Base-by-base conservation (phyloP, 306 rosid species). In the Acacia acuminata region DNA sequence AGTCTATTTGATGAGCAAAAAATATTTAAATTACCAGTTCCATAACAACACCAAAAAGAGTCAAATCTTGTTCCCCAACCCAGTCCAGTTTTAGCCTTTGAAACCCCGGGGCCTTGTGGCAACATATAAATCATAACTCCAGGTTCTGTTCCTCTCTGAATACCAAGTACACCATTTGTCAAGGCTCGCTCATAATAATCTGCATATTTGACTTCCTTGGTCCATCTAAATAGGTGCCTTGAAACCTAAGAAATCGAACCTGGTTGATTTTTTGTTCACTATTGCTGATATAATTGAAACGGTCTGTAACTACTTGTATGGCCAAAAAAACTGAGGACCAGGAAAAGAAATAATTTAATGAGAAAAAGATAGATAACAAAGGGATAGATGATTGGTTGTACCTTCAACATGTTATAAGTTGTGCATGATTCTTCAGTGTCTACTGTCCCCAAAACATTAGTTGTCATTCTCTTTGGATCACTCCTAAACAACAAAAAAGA, bases 391-490 rank as follows among this genome's bases (percentile, higher is more conserved):
- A 75, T 32, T 12, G 3, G 53, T 10, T 14, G 77, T 79, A 91
- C 93, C 88, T 91, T 91, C 61, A 91, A 84, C 94, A 89, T 91
- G 87, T 89, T 91, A 84, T 91, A 91, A 73, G 93, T 91, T 27
- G 91, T 77, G 61, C 93, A 91, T 3, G 93, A 84, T 70, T 91
- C 94, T 88, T 91, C 93, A 61, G 82, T 91, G 77, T 91, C 94
- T 40, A 88, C 55, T 17, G 90, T 63, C 12, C 30, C 20, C 30
- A 91, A 72, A 13, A 58, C 24, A 38, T 82, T 58, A 77, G 43
- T 51, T 19, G 90, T 93, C 77, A 91, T 67, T 76, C 93, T 85
- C 78, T 86, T 89, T 42, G 93, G 94, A 14, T 88, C 82, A 6
- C 50, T 11, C 94, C 94, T 91, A 38, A 38, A 38, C 5, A 38